Evolutionary conservation across 2,329 filamentous ascomycete species (phyloP), one percentile per base, ranked within the genome.

Genomic region (Aureobasidium uvarum): DNA sequence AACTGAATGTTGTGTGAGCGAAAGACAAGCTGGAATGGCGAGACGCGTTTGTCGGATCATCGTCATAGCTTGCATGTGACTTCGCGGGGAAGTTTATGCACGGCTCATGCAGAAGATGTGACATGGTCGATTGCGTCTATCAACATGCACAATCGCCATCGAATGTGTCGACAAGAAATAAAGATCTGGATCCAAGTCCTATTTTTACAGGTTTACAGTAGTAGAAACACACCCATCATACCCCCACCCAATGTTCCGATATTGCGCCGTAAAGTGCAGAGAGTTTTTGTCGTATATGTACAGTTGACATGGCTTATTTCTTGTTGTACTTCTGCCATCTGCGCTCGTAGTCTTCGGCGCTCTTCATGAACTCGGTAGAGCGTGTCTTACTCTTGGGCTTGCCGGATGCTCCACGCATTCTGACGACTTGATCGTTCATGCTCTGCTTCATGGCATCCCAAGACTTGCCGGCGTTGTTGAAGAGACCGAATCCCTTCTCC

Each of bases 331-430:
- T 65, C 45, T 52, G 18, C 50, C 50, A 52, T 62, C 33, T 64
- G 36, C 46, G 56, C 54, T 68, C 67, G 51, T 68, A 68, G 16
- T 66, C 63, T 31, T 66, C 59, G 14, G 67, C 67, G 18, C 36
- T 25, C 64, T 64, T 64, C 45, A 68, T 55, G 38, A 63, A 68
- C 5, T 68, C 63, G 23, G 62, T 58, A 11, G 43, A 65, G 62
- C 65, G 63, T 16, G 65, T 64, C 56, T 58, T 64, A 43, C 58
- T 63, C 41, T 68, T 28, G 14, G 18, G 38, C 23, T 54, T 50
- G 45, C 36, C 36, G 31, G 2, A 3, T 46, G 33, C 8, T 38
- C 36, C 43, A n/a, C 28, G 28, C 7, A 55, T 10, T 31, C 39
- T 60, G 39, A 14, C 48, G 5, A 62, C 8, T 18, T 25, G 11